Percentiles rank a stretch among this genome's conserved stretches.
Conservation (phyloP, 805 yeast species). For the Candida silvicultrix region DNA sequence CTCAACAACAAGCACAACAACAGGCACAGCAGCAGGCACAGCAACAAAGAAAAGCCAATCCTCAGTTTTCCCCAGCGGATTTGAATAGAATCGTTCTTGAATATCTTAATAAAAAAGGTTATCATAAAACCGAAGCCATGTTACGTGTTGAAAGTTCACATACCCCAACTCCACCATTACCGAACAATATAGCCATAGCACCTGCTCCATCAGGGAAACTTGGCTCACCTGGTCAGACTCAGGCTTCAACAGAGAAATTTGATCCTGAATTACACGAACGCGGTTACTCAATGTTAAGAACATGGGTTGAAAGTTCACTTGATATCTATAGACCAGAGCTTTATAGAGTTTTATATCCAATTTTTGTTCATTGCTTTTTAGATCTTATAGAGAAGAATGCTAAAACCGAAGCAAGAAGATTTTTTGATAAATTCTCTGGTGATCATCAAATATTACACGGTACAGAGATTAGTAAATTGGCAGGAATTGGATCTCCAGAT, state of each 20-base stretch:
- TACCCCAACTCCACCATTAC: conserved; percentile 42
- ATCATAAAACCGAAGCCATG: conserved; percentile 90
- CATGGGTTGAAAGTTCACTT: conserved; percentile 87
- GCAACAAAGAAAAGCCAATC: conserved; percentile 19
- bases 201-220: conserved; percentile 18
- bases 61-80: conserved; percentile 73
- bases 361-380: conserved; percentile 84
- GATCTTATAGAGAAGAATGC: conserved; percentile 66
- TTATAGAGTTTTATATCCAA: conserved; percentile 77
- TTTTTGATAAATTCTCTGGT: conserved; percentile 65
- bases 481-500: conserved; percentile 70
- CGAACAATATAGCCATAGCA: conserved; percentile 21
- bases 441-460: conserved; percentile 78
- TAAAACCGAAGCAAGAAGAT: conserved; percentile 56
- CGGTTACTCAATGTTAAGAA: conserved; percentile 73
- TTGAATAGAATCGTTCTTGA: conserved; percentile 89
- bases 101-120: conserved; percentile 89
- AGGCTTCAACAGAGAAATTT: conserved; percentile 10
- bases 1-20: conserved; percentile 5
- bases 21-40: conserved; percentile 10
- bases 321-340: conserved; percentile 90
- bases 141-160: conserved; percentile 79
- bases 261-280: conserved; percentile 65
- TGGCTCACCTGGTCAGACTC: background rate
- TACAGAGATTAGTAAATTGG: conserved; percentile 63